phyloP scores from a whole-genome alignment of 1,284 basidiomycete species.

The Trametes versicolor region DNA sequence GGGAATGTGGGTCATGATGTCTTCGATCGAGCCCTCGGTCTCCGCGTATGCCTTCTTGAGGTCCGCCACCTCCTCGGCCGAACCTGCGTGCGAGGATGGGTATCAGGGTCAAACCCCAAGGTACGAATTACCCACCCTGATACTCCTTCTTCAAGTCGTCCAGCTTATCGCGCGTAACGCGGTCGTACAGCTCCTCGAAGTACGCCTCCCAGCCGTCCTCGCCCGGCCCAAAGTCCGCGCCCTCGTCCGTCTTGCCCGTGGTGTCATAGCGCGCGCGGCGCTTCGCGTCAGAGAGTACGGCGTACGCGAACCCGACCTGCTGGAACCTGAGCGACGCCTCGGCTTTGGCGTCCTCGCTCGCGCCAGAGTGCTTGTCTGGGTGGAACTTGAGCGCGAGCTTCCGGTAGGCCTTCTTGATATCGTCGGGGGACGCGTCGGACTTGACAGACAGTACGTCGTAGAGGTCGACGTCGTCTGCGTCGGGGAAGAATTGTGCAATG shows the following conservation, averaged over 20 bases:
- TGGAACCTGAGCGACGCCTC: slow-evolving; percentile 83
- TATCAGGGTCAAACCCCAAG: not conserved
- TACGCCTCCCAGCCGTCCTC: slow-evolving; percentile 94
- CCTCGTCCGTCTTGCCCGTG: slow-evolving; percentile 87
- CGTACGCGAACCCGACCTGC: slow-evolving; percentile 91
- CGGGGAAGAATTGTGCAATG: slow-evolving; percentile 81
- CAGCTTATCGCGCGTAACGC: slow-evolving; percentile 84
- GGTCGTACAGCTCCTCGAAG: slow-evolving; percentile 89
- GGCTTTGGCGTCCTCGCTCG: slow-evolving; percentile 67
- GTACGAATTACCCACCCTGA: slow-evolving; percentile 68
- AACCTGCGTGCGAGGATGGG: slow-evolving; percentile 55
- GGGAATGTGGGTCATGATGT: slow-evolving; percentile 86
- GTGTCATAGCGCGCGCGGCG: slow-evolving; percentile 80
- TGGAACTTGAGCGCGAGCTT: slow-evolving; percentile 85
- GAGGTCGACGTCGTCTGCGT: slow-evolving; percentile 73
- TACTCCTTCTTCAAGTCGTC: slow-evolving; percentile 93
- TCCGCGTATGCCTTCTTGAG: slow-evolving; percentile 77
- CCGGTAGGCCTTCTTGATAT: slow-evolving; percentile 87
- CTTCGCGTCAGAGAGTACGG: slow-evolving; percentile 84
- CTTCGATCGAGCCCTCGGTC: slow-evolving; percentile 74
- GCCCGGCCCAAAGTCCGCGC: slow-evolving; percentile 73
- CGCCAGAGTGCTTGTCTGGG: slow-evolving; percentile 86
- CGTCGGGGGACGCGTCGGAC: slow-evolving; percentile 63
- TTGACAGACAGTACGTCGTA: slow-evolving; percentile 76
- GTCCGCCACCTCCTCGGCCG: slow-evolving; percentile 84